phyloP scores from a whole-genome alignment of 73 alveolate genomes.

The Paramecium biaurelia region DNA sequence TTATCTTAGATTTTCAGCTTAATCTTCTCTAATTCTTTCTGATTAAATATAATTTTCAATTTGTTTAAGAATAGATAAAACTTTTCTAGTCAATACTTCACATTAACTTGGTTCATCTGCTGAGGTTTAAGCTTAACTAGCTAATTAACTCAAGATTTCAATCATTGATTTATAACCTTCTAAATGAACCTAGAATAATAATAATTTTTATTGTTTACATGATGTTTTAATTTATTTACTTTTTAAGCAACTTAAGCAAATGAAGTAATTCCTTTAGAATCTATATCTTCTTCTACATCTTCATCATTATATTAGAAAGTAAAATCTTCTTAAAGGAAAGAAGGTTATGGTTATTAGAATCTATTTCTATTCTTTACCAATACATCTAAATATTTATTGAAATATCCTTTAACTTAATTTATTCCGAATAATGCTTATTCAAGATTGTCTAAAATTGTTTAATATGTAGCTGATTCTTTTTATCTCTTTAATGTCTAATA shows the following conservation, averaged over 20 bases:
- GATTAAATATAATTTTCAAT: conserved; percentile 33
- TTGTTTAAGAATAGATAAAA: neutral
- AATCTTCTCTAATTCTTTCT: conserved; percentile 46
- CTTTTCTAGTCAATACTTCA: conserved; percentile 41
- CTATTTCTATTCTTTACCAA: conserved; percentile 37
- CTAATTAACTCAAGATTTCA: conserved; percentile 20
- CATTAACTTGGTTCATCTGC: conserved; percentile 29
- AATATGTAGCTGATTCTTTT: neutral
- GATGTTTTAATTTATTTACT: conserved; percentile 42
- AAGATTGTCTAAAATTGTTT: neutral
- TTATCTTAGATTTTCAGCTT: conserved; percentile 14
- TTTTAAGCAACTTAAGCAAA: conserved; percentile 43
- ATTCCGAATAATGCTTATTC: conserved; percentile 53
- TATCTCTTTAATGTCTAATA: conserved; percentile 30
- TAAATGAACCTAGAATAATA: neutral
- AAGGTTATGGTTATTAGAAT: conserved; percentile 34
- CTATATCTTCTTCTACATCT: neutral
- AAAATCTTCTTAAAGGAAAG: conserved; percentile 25
- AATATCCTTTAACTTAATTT: conserved; percentile 45
- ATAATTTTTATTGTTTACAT: neutral
- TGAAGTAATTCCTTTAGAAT: neutral
- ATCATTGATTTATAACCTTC: conserved; percentile 43
- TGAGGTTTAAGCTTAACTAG: neutral
- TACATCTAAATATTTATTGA: conserved; percentile 5
- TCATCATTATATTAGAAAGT: neutral